These are phyloP conservation scores for Anacardium occidentale DNA, from an alignment of 345 rosid genomes.

Conservation along the genomic window DNA sequence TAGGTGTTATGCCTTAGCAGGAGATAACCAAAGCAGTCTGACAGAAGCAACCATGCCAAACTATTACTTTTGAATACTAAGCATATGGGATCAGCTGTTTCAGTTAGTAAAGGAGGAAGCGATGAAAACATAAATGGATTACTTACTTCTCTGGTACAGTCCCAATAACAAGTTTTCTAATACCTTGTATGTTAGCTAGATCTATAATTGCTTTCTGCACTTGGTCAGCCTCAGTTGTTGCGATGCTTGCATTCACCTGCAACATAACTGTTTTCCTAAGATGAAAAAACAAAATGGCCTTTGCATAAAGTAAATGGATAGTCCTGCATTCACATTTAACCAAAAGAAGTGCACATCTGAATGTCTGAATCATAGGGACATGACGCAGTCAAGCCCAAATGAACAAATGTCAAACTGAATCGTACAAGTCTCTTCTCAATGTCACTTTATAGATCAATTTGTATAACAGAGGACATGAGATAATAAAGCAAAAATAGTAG, in stretches of 20 bases:
- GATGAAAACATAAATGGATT: constrained; percentile 1
- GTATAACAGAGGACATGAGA: too few relatives aligned
- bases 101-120: background rate
- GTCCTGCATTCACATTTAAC: background rate
- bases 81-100: background rate
- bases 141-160: constrained; percentile 50
- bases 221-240: constrained; percentile 47
- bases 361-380: background rate
- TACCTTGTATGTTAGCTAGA: constrained; percentile 38
- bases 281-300: background rate
- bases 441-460: too few relatives aligned
- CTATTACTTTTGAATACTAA: background rate
- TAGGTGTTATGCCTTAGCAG: background rate
- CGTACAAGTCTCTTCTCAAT: background rate
- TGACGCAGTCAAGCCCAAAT: background rate
- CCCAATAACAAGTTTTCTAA: constrained; percentile 70
- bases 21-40: background rate
- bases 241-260: constrained; percentile 49
- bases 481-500: too few relatives aligned
- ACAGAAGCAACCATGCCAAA: constrained; percentile 5
- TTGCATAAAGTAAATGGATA: too few relatives aligned
- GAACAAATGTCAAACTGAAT: background rate
- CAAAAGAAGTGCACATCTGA: background rate
- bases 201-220: constrained; percentile 58
- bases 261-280: constrained; percentile 17